Conservation (phyloP, 2,329 filamentous ascomycete genomes). For the Pezicula carpinea region DNA sequence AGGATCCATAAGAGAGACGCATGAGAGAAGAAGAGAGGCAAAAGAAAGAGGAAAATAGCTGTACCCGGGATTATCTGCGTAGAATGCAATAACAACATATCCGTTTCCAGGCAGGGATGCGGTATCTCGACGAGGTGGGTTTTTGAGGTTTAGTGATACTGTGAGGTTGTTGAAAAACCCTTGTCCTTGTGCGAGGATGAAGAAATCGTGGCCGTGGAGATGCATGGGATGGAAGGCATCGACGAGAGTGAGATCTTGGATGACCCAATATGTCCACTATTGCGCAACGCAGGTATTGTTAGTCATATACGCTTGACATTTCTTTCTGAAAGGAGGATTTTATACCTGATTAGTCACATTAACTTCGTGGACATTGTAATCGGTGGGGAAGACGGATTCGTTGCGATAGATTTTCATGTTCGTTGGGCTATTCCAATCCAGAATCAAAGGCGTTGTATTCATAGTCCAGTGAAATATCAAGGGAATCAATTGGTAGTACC, state of each 20-base stretch:
- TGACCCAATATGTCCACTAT: slow-evolving; percentile 29
- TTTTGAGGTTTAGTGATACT: slow-evolving; percentile 31
- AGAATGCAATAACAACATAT: slow-evolving; percentile 2
- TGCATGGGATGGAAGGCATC: slow-evolving; percentile 33
- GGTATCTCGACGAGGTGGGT: slow-evolving; percentile 45
- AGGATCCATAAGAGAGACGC: too few relatives aligned
- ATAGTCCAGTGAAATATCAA: not conserved
- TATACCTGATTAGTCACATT: slow-evolving; percentile 2
- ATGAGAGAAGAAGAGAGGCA: too few relatives aligned
- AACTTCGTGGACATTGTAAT: slow-evolving; percentile 45
- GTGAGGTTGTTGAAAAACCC: slow-evolving; percentile 16
- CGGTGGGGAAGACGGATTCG: slow-evolving; percentile 42
- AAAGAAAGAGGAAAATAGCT: not conserved
- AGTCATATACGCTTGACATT: too few relatives aligned
- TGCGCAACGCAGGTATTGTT: too few relatives aligned
- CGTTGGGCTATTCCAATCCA: not conserved
- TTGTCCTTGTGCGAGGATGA: slow-evolving; percentile 38
- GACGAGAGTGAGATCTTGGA: slow-evolving; percentile 51
- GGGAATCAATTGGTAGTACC: slow-evolving; percentile 31
- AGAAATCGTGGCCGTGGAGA: too few relatives aligned
- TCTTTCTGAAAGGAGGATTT: slow-evolving; percentile 9
- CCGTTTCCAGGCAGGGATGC: slow-evolving; percentile 32
- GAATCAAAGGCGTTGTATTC: not conserved
- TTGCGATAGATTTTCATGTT: slow-evolving; percentile 32
- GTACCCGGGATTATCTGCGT: slow-evolving; percentile 3